Percentiles rank a stretch among this genome's conserved stretches.
These are phyloP conservation scores for Xylona heveae DNA, from an alignment of 495 filamentous ascomycete genomes.

Conservation along the genomic window DNA sequence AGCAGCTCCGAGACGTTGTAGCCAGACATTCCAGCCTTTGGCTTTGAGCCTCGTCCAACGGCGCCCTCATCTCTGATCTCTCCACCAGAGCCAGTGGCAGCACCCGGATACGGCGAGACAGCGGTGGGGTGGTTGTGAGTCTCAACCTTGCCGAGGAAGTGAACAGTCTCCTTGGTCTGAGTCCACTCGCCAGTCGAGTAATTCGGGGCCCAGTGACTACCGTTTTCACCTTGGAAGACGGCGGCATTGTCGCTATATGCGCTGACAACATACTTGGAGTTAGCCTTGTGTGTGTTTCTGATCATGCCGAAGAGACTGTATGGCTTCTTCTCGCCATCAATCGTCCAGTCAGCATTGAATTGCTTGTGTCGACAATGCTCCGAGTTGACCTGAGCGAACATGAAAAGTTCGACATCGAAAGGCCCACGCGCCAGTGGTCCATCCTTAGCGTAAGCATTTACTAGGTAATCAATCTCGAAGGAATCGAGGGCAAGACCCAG, in stretches of 20 bases:
- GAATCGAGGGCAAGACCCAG: constrained; percentile 72
- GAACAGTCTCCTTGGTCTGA: constrained; percentile 66
- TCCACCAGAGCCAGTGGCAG: constrained; percentile 86
- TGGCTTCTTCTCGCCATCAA: constrained; percentile 64
- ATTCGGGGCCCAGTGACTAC: constrained; percentile 68
- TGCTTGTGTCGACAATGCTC: constrained; percentile 62
- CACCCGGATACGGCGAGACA: constrained; percentile 69
- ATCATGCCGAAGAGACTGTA: constrained; percentile 87
- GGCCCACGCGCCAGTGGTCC: constrained; percentile 36
- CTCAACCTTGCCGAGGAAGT: constrained; percentile 87
- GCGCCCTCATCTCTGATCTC: constrained; percentile 91
- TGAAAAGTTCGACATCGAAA: constrained; percentile 88
- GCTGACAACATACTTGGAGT: constrained; percentile 63
- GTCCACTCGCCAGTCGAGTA: constrained; percentile 72
- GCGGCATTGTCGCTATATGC: constrained; percentile 97
- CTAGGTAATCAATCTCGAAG: constrained; percentile 83
- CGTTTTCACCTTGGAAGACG: constrained; percentile 57
- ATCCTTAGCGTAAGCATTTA: constrained; percentile 57
- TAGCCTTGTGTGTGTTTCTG: constrained; percentile 65
- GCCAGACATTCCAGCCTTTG: constrained; percentile 80
- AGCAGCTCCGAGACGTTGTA: constrained; percentile 87
- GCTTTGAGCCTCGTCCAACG: constrained; percentile 77
- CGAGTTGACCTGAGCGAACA: constrained; percentile 95
- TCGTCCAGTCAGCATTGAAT: constrained; percentile 96
- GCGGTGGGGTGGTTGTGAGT: constrained; percentile 97